Conservation (phyloP, 2,329 filamentous ascomycete species). For the Paramyrothecium sp. region DNA sequence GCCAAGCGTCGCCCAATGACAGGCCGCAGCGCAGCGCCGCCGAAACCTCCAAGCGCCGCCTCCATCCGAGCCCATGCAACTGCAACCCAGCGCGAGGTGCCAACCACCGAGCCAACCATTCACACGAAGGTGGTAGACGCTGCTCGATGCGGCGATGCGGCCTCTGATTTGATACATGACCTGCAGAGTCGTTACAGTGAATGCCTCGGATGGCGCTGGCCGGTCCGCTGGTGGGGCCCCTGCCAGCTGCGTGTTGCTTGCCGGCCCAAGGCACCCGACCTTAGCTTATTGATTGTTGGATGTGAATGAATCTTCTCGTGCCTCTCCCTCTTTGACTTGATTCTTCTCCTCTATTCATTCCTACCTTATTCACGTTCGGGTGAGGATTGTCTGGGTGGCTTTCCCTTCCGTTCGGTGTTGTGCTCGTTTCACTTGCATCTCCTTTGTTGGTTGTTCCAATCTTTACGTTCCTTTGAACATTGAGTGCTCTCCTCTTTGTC, state of each 20-base stretch:
- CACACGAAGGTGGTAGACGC: not conserved
- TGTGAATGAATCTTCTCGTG: not conserved
- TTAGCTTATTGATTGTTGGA: not conserved
- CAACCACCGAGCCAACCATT: not conserved
- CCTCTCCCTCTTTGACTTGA: not conserved
- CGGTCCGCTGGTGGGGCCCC: not conserved
- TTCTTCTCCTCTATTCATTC: not conserved
- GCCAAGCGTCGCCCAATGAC: conserved; percentile 28
- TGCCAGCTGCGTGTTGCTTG: not conserved
- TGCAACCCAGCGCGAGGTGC: not conserved
- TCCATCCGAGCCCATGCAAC: conserved; percentile 22
- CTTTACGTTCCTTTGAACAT: not conserved
- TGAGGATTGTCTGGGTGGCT: not conserved
- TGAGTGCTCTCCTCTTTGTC: not conserved
- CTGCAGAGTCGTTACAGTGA: not conserved
- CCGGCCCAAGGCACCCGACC: too few relatives aligned
- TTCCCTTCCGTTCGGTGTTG: not conserved
- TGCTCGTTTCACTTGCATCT: not conserved
- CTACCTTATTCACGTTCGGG: not conserved
- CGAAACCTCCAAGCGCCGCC: conserved; percentile 35
- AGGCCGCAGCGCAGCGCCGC: not conserved
- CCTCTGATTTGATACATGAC: not conserved
- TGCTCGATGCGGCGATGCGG: not conserved
- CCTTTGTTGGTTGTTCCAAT: not conserved
- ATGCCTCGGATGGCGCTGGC: not conserved